Evolutionary conservation across 2,329 filamentous ascomycete species (phyloP).

Genomic region (Anthostomella pinea): DNA sequence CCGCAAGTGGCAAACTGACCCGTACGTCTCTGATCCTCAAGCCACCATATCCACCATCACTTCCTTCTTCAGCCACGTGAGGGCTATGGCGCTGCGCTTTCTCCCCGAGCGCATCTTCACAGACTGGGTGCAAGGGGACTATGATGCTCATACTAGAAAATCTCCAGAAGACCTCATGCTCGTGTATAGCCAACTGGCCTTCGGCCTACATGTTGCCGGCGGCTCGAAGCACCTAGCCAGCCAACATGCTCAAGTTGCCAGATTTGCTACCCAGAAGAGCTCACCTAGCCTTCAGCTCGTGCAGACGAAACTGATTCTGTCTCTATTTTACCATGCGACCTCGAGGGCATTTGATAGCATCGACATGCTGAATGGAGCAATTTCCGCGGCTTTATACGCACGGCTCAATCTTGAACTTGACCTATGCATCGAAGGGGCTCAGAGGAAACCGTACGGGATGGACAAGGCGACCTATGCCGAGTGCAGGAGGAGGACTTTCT

Average conservation of each 20-base stretch:
- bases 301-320: constrained; percentile 64
- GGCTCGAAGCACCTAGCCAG: constrained; percentile 36
- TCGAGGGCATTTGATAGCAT: constrained; percentile 58
- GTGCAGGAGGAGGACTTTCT: constrained; percentile 68
- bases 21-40: constrained; percentile 44
- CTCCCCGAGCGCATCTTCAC: constrained; percentile 8
- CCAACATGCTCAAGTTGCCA: constrained; percentile 50
- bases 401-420: constrained; percentile 63
- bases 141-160: constrained; percentile 32
- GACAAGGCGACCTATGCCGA: constrained; percentile 59
- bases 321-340: constrained; percentile 62
- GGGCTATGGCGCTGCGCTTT: constrained; percentile 28
- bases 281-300: constrained; percentile 60
- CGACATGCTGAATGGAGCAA: constrained; percentile 61
- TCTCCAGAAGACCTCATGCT: constrained; percentile 44
- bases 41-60: constrained; percentile 32
- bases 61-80: constrained; percentile 42
- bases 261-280: constrained; percentile 50
- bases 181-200: constrained; percentile 40
- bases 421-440: constrained; percentile 37
- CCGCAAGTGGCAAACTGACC: constrained; percentile 49
- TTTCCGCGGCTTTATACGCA: constrained; percentile 57
- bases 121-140: constrained; percentile 2
- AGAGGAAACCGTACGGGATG: constrained; percentile 55
- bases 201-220: constrained; percentile 38